Evolutionary conservation across 257 asterid species (phyloP).

Genomic region (Salvia splendens): DNA sequence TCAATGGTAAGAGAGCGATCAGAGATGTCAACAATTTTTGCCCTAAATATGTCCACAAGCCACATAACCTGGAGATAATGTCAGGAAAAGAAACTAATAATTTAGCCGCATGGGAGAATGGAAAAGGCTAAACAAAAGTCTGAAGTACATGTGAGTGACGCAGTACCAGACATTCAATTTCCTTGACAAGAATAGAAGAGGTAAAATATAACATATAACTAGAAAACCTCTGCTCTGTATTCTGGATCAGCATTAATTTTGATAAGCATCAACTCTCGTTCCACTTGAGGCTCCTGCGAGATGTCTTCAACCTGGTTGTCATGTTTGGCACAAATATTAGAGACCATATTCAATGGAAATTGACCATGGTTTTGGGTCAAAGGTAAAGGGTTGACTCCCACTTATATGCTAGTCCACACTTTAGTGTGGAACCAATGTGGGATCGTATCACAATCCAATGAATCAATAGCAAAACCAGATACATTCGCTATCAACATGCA

Average conservation of each 20-base stretch:
- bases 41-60: slow-evolving; percentile 94
- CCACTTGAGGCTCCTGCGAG: slow-evolving; percentile 94
- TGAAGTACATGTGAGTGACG: slow-evolving; percentile 3
- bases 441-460: too few relatives aligned
- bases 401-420: too few relatives aligned
- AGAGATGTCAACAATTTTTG: slow-evolving; percentile 91
- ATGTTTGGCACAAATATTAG: slow-evolving; percentile 24
- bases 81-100: slow-evolving; percentile 2
- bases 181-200: slow-evolving; percentile 15
- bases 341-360: slow-evolving; percentile 16
- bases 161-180: neutral
- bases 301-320: slow-evolving; percentile 77
- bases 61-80: slow-evolving; percentile 72
- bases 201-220: slow-evolving; percentile 3
- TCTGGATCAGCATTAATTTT: slow-evolving; percentile 83
- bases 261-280: slow-evolving; percentile 93
- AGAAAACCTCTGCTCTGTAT: slow-evolving; percentile 63
- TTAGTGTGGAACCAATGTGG: too few relatives aligned
- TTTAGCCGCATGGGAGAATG: neutral
- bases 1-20: slow-evolving; percentile 88
- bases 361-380: too few relatives aligned
- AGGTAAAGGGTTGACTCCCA: too few relatives aligned
- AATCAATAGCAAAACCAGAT: too few relatives aligned
- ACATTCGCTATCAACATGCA: too few relatives aligned
- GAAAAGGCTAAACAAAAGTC: slow-evolving; percentile 16